These are phyloP conservation scores for Trichoderma semiorbis DNA, from an alignment of 2,329 filamentous ascomycete genomes.

Conservation along the genomic window DNA sequence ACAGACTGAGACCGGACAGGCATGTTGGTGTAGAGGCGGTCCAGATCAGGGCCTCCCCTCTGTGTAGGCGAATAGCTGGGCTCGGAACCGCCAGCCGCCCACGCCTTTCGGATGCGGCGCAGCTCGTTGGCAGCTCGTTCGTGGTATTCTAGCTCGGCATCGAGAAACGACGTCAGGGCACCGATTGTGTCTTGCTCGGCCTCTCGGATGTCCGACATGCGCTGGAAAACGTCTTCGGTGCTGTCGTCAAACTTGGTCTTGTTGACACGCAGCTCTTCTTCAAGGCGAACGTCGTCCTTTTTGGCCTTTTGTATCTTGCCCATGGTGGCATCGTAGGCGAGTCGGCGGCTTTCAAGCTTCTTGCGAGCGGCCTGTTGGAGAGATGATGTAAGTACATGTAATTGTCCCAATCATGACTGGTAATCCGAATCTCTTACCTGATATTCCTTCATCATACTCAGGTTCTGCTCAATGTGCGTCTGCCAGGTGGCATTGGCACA, in stretches of 20 bases:
- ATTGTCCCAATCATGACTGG: neutral
- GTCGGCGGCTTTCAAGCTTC: constrained; percentile 85
- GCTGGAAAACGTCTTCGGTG: constrained; percentile 82
- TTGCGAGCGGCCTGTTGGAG: constrained; percentile 66
- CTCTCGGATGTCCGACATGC: constrained; percentile 97
- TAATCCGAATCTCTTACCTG: constrained; percentile 57
- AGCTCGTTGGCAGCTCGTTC: constrained; percentile 87
- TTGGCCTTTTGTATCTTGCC: constrained; percentile 91
- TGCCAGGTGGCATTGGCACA: constrained; percentile 81
- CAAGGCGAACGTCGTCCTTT: constrained; percentile 87
- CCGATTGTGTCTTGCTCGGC: constrained; percentile 78
- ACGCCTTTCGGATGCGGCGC: constrained; percentile 48
- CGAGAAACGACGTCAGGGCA: constrained; percentile 77
- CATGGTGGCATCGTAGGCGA: constrained; percentile 87
- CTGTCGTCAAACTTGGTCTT: constrained; percentile 97
- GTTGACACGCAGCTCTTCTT: constrained; percentile 85
- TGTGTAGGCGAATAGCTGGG: constrained; percentile 34
- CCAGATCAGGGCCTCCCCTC: constrained; percentile 21
- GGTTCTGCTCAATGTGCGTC: constrained; percentile 82
- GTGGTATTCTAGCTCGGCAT: constrained; percentile 86
- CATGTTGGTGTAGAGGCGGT: constrained; percentile 40
- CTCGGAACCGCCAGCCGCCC: constrained; percentile 30
- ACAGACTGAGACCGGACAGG: constrained; percentile 23
- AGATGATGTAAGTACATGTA: constrained; percentile 1
- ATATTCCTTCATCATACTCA: constrained; percentile 97